Evolutionary conservation across 2,329 filamentous ascomycete species (phyloP).

Genomic region (Tolypocladium ovalisporum): DNA sequence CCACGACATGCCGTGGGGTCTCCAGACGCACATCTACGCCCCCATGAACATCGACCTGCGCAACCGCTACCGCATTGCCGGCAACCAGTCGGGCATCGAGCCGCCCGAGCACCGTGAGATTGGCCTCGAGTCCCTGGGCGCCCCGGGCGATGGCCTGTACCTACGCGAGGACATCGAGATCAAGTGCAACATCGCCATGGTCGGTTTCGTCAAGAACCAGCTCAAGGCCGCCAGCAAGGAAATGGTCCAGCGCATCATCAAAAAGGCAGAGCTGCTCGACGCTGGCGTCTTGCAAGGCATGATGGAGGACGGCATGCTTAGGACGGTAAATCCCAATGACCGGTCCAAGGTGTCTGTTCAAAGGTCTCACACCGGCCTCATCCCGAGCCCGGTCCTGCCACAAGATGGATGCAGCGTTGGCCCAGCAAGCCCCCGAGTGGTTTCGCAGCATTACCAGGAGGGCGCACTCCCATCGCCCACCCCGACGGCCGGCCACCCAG

Average conservation of each 20-base stretch:
- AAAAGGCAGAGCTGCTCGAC: constrained; percentile 60
- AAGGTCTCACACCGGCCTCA: not conserved
- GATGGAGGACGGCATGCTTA: constrained; percentile 54
- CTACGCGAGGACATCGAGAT: constrained; percentile 62
- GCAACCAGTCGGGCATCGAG: constrained; percentile 57
- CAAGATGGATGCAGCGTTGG: not conserved
- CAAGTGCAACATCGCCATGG: constrained; percentile 55
- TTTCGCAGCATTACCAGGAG: not conserved
- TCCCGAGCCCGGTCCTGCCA: constrained; percentile 1
- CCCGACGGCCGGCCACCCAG: not conserved
- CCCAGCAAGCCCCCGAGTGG: not conserved
- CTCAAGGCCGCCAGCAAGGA: constrained; percentile 55
- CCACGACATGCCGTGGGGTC: constrained; percentile 60
- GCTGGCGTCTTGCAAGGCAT: constrained; percentile 55
- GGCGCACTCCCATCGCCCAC: not conserved
- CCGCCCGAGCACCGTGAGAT: constrained; percentile 50
- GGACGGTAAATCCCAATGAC: constrained; percentile 45
- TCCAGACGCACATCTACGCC: constrained; percentile 62
- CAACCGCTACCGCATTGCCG: constrained; percentile 57
- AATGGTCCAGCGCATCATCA: constrained; percentile 58
- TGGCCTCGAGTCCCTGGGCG: constrained; percentile 45
- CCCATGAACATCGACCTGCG: constrained; percentile 56
- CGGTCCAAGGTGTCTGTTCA: constrained; percentile 21
- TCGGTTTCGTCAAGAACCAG: constrained; percentile 55
- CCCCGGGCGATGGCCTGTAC: constrained; percentile 54